Evolutionary conservation across 2,329 filamentous ascomycete genomes (phyloP).

Genomic region (Fusarium sp.): DNA sequence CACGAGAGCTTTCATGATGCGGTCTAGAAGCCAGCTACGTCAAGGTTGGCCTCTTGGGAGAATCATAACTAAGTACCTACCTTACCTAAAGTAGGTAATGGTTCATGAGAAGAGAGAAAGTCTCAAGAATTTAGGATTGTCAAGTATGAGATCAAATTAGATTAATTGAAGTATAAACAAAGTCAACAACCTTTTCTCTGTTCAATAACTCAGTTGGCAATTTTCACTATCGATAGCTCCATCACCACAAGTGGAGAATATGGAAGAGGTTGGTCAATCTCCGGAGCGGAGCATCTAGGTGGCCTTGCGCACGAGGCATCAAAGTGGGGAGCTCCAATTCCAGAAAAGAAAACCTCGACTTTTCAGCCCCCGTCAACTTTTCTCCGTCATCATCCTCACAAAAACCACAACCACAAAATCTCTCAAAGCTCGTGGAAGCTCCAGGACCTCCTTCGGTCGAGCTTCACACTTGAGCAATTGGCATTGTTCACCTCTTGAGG

Average conservation of each 20-base stretch:
- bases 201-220: no score
- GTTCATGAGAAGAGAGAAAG: no score
- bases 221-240: neutral
- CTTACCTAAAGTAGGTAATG: no score
- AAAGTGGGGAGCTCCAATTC: slow-evolving; percentile 45
- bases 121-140: no score
- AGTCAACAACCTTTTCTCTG: no score
- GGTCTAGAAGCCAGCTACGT: neutral
- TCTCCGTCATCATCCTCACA: slow-evolving; percentile 32
- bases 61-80: no score
- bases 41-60: neutral
- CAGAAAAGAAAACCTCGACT: slow-evolving; percentile 44
- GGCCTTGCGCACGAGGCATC: slow-evolving; percentile 48
- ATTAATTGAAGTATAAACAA: no score
- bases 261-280: slow-evolving; percentile 1
- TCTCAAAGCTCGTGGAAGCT: slow-evolving; percentile 21
- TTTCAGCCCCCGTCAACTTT: slow-evolving; percentile 21
- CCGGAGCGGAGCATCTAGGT: neutral
- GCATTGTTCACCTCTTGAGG: slow-evolving; percentile 32
- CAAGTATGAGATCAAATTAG: no score
- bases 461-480: slow-evolving; percentile 32
- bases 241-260: neutral
- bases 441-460: slow-evolving; percentile 20
- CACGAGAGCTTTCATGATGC: neutral
- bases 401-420: slow-evolving; percentile 18